These are phyloP conservation scores for Lachnellula suecica DNA, from an alignment of 2,329 filamentous ascomycete genomes.

Conservation along the genomic window DNA sequence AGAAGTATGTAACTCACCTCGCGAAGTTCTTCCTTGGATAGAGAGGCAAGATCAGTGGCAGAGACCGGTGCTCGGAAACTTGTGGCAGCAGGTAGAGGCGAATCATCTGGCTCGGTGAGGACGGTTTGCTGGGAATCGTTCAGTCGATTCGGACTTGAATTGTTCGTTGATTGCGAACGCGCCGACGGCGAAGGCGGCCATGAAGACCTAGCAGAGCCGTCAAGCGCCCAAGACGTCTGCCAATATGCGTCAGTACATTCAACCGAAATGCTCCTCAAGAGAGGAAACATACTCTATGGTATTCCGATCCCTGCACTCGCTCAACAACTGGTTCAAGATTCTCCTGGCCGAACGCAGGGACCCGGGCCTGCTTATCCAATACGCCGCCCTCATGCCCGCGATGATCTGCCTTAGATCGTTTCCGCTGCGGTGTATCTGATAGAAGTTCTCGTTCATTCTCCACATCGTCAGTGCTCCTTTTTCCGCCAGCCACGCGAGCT, in stretches of 20 bases:
- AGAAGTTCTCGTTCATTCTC: neutral
- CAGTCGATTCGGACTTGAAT: slow-evolving; percentile 13
- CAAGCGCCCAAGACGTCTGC: neutral
- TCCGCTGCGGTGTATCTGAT: neutral
- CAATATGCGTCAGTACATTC: neutral
- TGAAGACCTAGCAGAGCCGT: slow-evolving; percentile 3
- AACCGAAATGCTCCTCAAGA: neutral
- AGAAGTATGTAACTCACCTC: slow-evolving; percentile 12
- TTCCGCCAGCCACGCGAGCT: neutral
- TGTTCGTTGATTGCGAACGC: slow-evolving; percentile 6
- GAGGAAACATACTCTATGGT: neutral
- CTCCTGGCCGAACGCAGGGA: neutral
- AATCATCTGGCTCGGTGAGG: slow-evolving; percentile 23
- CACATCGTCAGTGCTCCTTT: neutral
- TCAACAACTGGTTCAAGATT: neutral
- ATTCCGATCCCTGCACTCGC: neutral
- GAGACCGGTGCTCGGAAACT: neutral
- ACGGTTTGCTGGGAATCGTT: slow-evolving; percentile 26
- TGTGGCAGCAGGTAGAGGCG: neutral
- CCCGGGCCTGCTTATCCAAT: neutral
- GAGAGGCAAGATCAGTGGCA: neutral
- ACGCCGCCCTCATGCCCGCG: neutral
- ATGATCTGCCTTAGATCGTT: neutral
- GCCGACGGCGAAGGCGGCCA: slow-evolving; percentile 8
- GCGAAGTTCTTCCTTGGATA: slow-evolving; percentile 16